Evolutionary conservation across 495 filamentous ascomycete species (phyloP).

Genomic region (Penicillium parvum): DNA sequence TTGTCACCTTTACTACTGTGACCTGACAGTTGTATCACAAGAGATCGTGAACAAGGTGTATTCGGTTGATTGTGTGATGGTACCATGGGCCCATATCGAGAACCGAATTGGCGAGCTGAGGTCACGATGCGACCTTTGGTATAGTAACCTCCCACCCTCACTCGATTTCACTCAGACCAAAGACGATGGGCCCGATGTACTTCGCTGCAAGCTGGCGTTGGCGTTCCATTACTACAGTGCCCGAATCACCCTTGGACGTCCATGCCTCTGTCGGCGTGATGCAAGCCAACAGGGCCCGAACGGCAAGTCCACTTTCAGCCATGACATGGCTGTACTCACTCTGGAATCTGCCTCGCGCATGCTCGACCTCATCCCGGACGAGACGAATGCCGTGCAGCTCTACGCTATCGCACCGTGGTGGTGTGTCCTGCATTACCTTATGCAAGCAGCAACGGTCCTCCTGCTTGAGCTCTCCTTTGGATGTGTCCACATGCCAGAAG

Average conservation of each 20-base stretch:
- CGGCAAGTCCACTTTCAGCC: constrained; percentile 46
- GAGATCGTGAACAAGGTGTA: constrained; percentile 56
- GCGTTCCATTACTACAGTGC: constrained; percentile 55
- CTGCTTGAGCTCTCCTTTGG: constrained; percentile 60
- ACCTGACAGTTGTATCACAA: constrained; percentile 49
- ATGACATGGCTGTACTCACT: constrained; percentile 50
- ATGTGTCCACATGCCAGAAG: constrained; percentile 49
- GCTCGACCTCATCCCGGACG: constrained; percentile 50
- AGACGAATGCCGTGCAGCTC: constrained; percentile 41
- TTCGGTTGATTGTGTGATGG: constrained; percentile 43
- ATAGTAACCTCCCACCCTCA: constrained; percentile 40
- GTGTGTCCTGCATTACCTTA: constrained; percentile 61
- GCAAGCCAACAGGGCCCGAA: constrained; percentile 31
- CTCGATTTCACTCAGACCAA: constrained; percentile 44
- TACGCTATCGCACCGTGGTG: constrained; percentile 62
- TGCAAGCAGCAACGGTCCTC: constrained; percentile 57
- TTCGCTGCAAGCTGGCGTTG: constrained; percentile 32
- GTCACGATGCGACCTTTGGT: constrained; percentile 51
- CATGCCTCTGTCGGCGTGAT: constrained; percentile 57
- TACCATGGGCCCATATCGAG: constrained; percentile 58
- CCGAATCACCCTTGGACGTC: constrained; percentile 54
- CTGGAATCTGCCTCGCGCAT: constrained; percentile 52
- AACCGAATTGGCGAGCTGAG: constrained; percentile 49
- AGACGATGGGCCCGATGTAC: constrained; percentile 24
- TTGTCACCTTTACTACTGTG: constrained; percentile 45